Evolutionary conservation across 2,329 filamentous ascomycete genomes (phyloP).

Genomic region (Microascus cirrosus): DNA sequence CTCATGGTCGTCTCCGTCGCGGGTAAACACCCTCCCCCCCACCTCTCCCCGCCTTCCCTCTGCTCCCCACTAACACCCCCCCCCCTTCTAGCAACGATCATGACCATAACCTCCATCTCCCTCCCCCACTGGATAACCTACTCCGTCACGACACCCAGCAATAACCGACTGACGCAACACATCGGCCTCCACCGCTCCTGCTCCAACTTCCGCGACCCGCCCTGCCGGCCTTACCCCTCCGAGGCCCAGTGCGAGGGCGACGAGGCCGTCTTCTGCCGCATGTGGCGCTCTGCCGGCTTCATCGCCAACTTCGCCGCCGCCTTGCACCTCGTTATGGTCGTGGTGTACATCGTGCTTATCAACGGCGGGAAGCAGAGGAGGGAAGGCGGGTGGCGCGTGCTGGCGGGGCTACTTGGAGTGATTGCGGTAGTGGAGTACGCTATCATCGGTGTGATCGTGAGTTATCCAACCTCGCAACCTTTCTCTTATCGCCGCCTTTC

Average conservation of each 20-base stretch:
- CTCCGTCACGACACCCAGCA: slow-evolving; percentile 36
- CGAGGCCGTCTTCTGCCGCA: slow-evolving; percentile 68
- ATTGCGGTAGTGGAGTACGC: slow-evolving; percentile 60
- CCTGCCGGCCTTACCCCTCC: slow-evolving; percentile 49
- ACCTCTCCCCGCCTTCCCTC: background rate
- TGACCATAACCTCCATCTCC: slow-evolving; percentile 60
- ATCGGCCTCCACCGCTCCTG: slow-evolving; percentile 78
- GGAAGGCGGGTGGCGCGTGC: slow-evolving; percentile 71
- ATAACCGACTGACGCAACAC: slow-evolving; percentile 39
- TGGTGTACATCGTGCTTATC: slow-evolving; percentile 68
- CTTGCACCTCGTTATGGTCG: slow-evolving; percentile 69
- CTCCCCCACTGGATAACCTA: slow-evolving; percentile 64
- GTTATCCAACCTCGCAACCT: slow-evolving; percentile 16
- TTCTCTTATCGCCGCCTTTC: background rate
- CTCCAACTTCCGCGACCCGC: slow-evolving; percentile 52
- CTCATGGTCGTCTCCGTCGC: slow-evolving; percentile 2
- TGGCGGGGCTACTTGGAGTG: slow-evolving; percentile 53
- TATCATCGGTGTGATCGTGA: slow-evolving; percentile 74
- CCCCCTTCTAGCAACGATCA: slow-evolving; percentile 45
- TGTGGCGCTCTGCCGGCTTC: slow-evolving; percentile 86
- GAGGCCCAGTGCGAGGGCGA: slow-evolving; percentile 46
- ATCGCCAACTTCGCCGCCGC: slow-evolving; percentile 75
- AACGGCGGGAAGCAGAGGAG: slow-evolving; percentile 69
- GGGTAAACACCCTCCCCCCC: background rate
- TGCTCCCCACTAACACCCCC: slow-evolving; percentile 17